Conservation (phyloP, 1,284 basidiomycete genomes). For the Apiotrichum porosum region DNA sequence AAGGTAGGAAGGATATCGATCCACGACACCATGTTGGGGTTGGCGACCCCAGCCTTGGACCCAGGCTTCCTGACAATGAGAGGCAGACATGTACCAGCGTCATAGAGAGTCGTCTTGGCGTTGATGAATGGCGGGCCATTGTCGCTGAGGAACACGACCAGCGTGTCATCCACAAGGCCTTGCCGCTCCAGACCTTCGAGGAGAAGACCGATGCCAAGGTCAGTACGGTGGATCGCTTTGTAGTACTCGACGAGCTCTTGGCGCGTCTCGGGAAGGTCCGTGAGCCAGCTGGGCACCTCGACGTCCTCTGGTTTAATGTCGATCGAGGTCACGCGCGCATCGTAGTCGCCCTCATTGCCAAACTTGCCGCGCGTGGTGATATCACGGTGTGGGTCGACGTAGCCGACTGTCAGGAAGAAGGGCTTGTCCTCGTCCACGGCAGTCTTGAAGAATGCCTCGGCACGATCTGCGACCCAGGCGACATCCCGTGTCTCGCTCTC, state of each 20-base stretch:
- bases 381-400: slow-evolving; percentile 25
- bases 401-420: slow-evolving; percentile 21
- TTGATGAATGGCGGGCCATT: slow-evolving; percentile 31
- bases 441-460: slow-evolving; percentile 14
- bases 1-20: slow-evolving; percentile 24
- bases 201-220: slow-evolving; percentile 23
- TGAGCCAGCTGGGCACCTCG: slow-evolving; percentile 16
- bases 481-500: slow-evolving; percentile 17
- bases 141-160: slow-evolving; percentile 23
- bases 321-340: slow-evolving; percentile 1
- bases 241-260: slow-evolving; percentile 24
- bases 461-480: slow-evolving; percentile 20
- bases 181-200: slow-evolving; percentile 10
- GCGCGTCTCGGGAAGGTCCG: slow-evolving; percentile 16
- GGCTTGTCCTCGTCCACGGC: slow-evolving; percentile 14
- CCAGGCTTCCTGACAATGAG: slow-evolving; percentile 18
- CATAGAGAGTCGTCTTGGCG: slow-evolving; percentile 26
- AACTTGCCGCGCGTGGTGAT: slow-evolving; percentile 20
- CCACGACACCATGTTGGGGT: slow-evolving; percentile 21
- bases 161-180: slow-evolving; percentile 11
- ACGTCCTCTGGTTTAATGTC: slow-evolving; percentile 6
- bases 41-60: slow-evolving; percentile 5
- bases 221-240: slow-evolving; percentile 18
- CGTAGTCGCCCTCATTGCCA: slow-evolving; percentile 13
- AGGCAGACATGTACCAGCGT: slow-evolving; percentile 21